Evolutionary conservation across 208 protist species (phyloP), one percentile per base, ranked within the genome.

Genomic region (Naegleria lovaniensis): DNA sequence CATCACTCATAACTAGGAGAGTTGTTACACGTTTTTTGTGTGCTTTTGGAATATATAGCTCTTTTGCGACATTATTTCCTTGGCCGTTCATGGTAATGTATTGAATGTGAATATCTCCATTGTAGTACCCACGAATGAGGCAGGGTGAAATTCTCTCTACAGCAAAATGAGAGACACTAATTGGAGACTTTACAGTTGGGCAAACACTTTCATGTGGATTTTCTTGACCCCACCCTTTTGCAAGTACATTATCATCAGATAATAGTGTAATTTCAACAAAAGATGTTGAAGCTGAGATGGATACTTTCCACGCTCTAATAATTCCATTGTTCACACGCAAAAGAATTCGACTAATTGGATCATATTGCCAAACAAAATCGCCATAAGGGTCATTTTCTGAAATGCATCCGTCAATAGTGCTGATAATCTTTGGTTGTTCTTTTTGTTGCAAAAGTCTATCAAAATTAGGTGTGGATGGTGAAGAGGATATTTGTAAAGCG

Each of bases 11-110:
- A 0, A 89, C 85, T 9, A 89, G 29, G 9, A 89, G 29, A 40
- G 85, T 48, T 75, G 85, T 89, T 29, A 89, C 33, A 55, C 41
- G 51, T 67, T 67, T 89, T 48, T 33, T 13, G n/a, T 89, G 85
- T 7, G 85, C 85, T 19, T 67, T 33, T 19, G 22, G 41, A 55
- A n/a, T 89, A 5, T 55, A 41, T 25, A 40, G 7, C 40, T 33
- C 2, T 40, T 67, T 15, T 67, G 55, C 83, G 0, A 13, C 40
- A 29, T 67, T 29, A 29, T 67, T 67, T 29, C 55, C 55, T 29
- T 67, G 1, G 25, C 3, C 11, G 16, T 29, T 5, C 6, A 29
- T 40, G 11, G 48, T 67, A 43, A 19, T 85, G 9, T 39, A 25
- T 9, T 43, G 19, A 67, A 89, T 89, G 25, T 38, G n/a, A 67